Base-by-base conservation (phyloP, 2,329 filamentous ascomycete species). In the Aspergillus fumigatus region DNA sequence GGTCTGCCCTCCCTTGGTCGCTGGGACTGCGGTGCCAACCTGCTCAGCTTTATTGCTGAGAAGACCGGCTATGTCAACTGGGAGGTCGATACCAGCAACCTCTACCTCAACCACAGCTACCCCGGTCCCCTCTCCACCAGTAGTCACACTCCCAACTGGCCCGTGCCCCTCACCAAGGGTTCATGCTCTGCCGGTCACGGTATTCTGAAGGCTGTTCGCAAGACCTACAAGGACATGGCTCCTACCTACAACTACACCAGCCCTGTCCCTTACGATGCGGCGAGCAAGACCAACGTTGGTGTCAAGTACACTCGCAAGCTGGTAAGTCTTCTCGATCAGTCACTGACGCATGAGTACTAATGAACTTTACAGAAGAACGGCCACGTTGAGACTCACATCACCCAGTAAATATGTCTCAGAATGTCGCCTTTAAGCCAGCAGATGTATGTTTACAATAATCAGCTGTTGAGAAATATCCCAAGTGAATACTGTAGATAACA, bases 21-120 rank as follows among this genome's bases (percentile, higher is more conserved):
- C 59, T 89, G 82, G 79, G 88, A 90, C 67, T 86, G 87, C 11
- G 86, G 85, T 55, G 88, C 88, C 66, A 90, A 90, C 70, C 83
- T 90, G 10, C 87, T 84, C 71, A 66, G 79, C 45, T 58, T 83
- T 32, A 84, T 89, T 1, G 85, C 84, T 21, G 72, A 81, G 17
- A 76, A 80, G 74, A 88, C 85, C 0, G 83, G 84, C 50, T 85
- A 88, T 66, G 62, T 63, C 19, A 68, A 75, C 64, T 73, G 72
- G 52, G 55, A 74, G 2, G 70, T 83, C 4, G 66, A 76, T 23
- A 69, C 72, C 45, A 67, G 60, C 55, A 62, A 71, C 56, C 70
- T 80, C 62, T 82, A 76, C 68, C 80, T 80, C 62, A 86, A 86
- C 68, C 65, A 64, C 47, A 84, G 81, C 7, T 84, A 85, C 60